Conservation (phyloP, 2,329 filamentous ascomycete genomes). For the Fusarium protoensiforme region DNA sequence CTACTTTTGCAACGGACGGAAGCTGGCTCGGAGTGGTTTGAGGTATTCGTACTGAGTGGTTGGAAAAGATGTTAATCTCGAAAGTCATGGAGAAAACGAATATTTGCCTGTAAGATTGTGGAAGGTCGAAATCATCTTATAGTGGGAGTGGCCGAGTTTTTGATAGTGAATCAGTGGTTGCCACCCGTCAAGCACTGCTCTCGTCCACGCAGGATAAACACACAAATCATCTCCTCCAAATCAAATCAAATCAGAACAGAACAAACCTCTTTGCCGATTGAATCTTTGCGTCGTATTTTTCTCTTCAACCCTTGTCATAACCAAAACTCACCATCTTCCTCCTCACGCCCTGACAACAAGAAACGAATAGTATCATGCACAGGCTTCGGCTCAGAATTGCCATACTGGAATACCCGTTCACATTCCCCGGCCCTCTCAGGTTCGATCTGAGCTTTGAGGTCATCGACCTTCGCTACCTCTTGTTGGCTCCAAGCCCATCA, state of each 20-base stretch:
- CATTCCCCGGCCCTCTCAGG: fast-evolving
- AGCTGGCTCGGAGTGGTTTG: conserved; percentile 12
- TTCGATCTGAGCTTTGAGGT: background rate
- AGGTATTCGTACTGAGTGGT: conserved; percentile 8
- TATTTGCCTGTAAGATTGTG: background rate
- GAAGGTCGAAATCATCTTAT: background rate
- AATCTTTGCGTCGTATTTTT: background rate
- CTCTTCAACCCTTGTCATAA: background rate
- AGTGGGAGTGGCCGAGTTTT: background rate
- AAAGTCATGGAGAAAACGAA: fast-evolving
- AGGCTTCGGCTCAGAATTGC: background rate
- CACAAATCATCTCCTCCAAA: background rate
- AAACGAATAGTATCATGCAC: background rate
- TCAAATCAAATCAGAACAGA: background rate
- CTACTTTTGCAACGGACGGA: conserved; percentile 17
- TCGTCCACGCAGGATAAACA: background rate
- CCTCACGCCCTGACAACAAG: background rate
- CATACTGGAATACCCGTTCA: background rate
- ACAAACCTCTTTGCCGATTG: background rate
- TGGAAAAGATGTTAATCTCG: background rate
- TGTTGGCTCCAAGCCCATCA: background rate
- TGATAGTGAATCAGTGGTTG: conserved; percentile 1
- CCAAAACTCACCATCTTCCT: background rate
- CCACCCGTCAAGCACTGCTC: background rate
- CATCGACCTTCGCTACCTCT: background rate